Base-by-base conservation (phyloP, 106 monocot species). In the Phalaenopsis aphrodite region DNA sequence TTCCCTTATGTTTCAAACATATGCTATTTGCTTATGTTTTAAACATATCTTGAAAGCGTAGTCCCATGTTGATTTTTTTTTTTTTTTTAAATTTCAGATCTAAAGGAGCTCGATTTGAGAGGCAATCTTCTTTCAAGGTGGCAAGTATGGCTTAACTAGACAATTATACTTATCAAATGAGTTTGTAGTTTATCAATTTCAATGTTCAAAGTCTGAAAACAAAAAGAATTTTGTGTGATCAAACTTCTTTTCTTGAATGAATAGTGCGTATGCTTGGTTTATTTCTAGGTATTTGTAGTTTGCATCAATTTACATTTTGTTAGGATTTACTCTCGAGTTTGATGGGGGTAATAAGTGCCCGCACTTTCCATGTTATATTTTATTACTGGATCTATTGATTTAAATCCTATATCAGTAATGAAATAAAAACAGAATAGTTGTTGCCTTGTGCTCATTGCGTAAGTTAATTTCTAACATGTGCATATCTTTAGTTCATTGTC, bases 81-180 rank as follows among this genome's bases (percentile, higher is more conserved):
- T 30, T 55, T 52, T 64, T 42, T 79, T 75, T 79, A 55, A 55
- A 49, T 87, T 88, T 81, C 89, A 99, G 95, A 93, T 84, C 80
- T 99, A 30, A 91, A 90, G 82, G 89, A 89, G 87, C 89, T 99
- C 81, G 93, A 99, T 88, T 83, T 99, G 82, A 95, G 92, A 19
- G 95, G 99, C 78, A 99, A 95, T 79, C 83, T 99, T 73, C 79
- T 99, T 83, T 95, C 94, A 46, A 92, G 83, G 38, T 98, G 98
- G 98, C 83, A 94, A 86, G 98, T 98, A 91, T 71, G 88, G 75
- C 83, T 76, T 81, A 55, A n/a, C 61, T 81, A 57, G 45, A 76
- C 45, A 76, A 45, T 5, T 73, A 42, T 42, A 7, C 41, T 76
- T 49, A 41, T 19, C 69, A 69, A 21, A 5, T 61, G 18, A 9